These are phyloP conservation scores for Dendrobium chrysotoxum DNA, from an alignment of 106 monocot species.

Conservation along the genomic window DNA sequence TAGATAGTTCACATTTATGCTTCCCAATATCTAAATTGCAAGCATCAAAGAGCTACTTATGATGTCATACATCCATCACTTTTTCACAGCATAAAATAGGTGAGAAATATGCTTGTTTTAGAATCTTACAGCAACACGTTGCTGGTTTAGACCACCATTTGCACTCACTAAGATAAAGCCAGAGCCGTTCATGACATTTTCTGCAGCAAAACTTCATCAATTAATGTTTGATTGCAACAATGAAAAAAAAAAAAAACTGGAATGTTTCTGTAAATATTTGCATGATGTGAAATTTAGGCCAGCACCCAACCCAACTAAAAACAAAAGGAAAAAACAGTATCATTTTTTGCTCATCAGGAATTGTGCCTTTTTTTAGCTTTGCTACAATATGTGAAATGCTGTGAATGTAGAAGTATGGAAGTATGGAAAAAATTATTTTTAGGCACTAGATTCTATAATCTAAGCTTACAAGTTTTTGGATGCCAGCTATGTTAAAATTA, in stretches of 20 bases:
- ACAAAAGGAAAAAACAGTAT: not conserved
- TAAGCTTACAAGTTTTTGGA: not conserved
- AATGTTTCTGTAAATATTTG: not conserved
- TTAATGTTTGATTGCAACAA: not conserved
- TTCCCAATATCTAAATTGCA: not conserved
- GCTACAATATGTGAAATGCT: not conserved
- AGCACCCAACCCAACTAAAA: not conserved
- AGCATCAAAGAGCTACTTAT: not conserved
- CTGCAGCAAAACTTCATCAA: slow-evolving; percentile 25
- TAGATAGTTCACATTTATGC: not conserved
- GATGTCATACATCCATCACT: not conserved
- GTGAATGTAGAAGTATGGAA: not conserved
- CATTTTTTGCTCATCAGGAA: not conserved
- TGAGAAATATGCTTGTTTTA: not conserved
- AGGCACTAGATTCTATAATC: not conserved
- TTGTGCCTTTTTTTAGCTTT: not conserved
- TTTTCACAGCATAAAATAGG: not conserved
- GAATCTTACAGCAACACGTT: slow-evolving; percentile 82
- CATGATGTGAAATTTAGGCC: not conserved
- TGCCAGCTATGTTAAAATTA: not conserved
- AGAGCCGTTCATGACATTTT: slow-evolving; percentile 20
- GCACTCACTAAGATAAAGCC: slow-evolving; percentile 78
- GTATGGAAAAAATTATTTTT: not conserved
- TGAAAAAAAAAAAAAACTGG: not conserved
- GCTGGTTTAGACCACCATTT: slow-evolving; percentile 91